phyloP scores from a whole-genome alignment of 2,329 filamentous ascomycete species.

The Alternaria consortialis region DNA sequence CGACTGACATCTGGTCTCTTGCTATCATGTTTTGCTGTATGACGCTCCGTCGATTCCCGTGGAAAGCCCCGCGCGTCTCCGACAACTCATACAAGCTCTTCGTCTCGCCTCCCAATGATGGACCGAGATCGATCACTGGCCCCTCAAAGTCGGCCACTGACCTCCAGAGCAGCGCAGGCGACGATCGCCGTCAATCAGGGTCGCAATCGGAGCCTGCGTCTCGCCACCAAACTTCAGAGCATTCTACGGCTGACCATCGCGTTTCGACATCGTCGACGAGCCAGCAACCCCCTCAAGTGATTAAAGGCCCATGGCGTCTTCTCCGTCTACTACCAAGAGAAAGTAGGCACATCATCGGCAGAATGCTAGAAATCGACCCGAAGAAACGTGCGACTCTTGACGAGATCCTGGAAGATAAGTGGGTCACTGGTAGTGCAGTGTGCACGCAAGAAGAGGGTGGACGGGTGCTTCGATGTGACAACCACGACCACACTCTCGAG shows the following conservation, averaged over 20 bases:
- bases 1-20: conserved; percentile 96
- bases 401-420: conserved; percentile 86
- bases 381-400: conserved; percentile 82
- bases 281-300: conserved; percentile 67
- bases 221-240: conserved; percentile 45
- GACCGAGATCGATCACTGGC: conserved; percentile 43
- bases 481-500: conserved; percentile 87
- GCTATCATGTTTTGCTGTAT: conserved; percentile 99
- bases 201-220: conserved; percentile 54
- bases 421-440: conserved; percentile 85
- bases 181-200: conserved; percentile 37
- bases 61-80: conserved; percentile 90
- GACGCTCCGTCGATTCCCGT: conserved; percentile 92
- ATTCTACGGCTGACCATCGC: conserved; percentile 24
- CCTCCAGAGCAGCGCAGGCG: conserved; percentile 48
- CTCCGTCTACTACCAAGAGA: conserved; percentile 87
- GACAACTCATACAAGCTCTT: conserved; percentile 98
- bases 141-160: conserved; percentile 45
- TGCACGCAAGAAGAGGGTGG: conserved; percentile 82
- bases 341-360: conserved; percentile 85
- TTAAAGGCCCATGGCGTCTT: conserved; percentile 91
- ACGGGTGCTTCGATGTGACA: conserved; percentile 73
- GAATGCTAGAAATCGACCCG: conserved; percentile 91
- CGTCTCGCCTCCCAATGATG: conserved; percentile 76
- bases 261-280: conserved; percentile 28